phyloP scores from a whole-genome alignment of 352 stramenopile species.

The Pythium phragmitis region DNA sequence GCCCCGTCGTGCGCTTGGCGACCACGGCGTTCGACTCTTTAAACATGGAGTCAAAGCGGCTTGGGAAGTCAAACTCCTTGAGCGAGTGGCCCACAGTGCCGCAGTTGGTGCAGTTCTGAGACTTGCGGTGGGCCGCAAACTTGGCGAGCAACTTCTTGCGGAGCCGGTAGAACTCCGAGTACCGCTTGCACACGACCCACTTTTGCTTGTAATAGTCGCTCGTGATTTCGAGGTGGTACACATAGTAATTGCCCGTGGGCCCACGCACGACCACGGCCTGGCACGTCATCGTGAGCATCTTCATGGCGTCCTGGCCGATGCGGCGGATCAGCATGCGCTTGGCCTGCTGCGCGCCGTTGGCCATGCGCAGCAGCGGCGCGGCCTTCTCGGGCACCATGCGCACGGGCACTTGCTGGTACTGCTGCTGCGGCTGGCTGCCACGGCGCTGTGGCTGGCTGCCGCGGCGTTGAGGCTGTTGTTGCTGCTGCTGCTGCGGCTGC shows the following conservation, averaged over 20 bases:
- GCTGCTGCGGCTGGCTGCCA: neutral
- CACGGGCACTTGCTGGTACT: conserved; percentile 40
- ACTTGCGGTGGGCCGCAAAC: conserved; percentile 60
- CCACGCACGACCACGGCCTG: conserved; percentile 77
- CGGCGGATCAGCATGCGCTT: conserved; percentile 70
- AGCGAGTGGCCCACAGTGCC: conserved; percentile 53
- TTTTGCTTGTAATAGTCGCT: conserved; percentile 89
- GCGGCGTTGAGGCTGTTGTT: neutral
- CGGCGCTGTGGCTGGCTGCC: neutral
- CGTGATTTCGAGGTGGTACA: conserved; percentile 85
- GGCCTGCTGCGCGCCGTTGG: conserved; percentile 39
- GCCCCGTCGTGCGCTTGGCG: conserved; percentile 49
- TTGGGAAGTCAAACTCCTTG: conserved; percentile 71
- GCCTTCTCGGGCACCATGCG: conserved; percentile 50
- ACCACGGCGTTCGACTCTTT: conserved; percentile 67
- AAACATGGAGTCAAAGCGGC: conserved; percentile 66
- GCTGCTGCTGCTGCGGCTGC: conserved; percentile 35
- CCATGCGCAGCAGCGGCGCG: conserved; percentile 16
- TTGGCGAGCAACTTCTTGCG: conserved; percentile 69
- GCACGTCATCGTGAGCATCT: conserved; percentile 64
- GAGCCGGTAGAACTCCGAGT: conserved; percentile 83
- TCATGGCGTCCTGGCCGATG: conserved; percentile 81
- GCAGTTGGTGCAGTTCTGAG: conserved; percentile 49
- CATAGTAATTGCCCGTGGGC: conserved; percentile 76
- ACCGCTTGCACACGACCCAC: conserved; percentile 87